Conservation (phyloP, 805 yeast species). For the Ogataea populi-albae region DNA sequence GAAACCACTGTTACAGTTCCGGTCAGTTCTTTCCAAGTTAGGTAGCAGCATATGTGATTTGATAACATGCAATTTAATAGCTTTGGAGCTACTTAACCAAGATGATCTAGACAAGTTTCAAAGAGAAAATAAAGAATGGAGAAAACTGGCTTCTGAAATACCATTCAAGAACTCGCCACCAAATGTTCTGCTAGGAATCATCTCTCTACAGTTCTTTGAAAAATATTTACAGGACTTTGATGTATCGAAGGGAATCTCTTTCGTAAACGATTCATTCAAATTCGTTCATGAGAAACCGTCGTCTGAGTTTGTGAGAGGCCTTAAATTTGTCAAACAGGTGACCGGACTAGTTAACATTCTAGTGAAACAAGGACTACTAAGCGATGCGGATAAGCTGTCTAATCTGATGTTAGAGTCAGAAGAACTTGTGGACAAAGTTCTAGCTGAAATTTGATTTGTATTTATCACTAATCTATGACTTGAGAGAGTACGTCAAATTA, state of each 20-base stretch:
- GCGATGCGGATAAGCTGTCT: constrained; percentile 9
- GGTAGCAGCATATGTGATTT: constrained; percentile 50
- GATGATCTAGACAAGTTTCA: constrained; percentile 51
- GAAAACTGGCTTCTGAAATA: constrained; percentile 46
- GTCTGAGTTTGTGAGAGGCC: constrained; percentile 19
- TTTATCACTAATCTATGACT: too few species aligned
- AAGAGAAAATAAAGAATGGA: constrained; percentile 54
- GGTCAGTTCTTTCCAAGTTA: constrained; percentile 59
- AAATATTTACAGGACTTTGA: constrained; percentile 17
- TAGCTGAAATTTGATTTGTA: too few species aligned
- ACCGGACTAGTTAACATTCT: constrained; percentile 21
- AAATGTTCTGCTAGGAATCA: constrained; percentile 61
- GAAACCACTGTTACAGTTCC: constrained; percentile 59
- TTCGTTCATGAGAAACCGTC: constrained; percentile 19
- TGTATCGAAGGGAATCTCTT: constrained; percentile 11
- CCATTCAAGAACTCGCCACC: constrained; percentile 62
- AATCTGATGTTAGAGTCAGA: constrained; percentile 12
- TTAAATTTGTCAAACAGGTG: constrained; percentile 26
- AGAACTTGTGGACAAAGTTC: constrained; percentile 11
- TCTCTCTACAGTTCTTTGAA: constrained; percentile 53
- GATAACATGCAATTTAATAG: constrained; percentile 50
- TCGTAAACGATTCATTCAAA: constrained; percentile 19
- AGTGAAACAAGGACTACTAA: constrained; percentile 16
- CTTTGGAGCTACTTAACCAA: constrained; percentile 47
- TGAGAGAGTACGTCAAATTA: too few species aligned